These are phyloP conservation scores for Arctostaphylos glauca DNA, from an alignment of 148 eudicot genomes.

Conservation along the genomic window DNA sequence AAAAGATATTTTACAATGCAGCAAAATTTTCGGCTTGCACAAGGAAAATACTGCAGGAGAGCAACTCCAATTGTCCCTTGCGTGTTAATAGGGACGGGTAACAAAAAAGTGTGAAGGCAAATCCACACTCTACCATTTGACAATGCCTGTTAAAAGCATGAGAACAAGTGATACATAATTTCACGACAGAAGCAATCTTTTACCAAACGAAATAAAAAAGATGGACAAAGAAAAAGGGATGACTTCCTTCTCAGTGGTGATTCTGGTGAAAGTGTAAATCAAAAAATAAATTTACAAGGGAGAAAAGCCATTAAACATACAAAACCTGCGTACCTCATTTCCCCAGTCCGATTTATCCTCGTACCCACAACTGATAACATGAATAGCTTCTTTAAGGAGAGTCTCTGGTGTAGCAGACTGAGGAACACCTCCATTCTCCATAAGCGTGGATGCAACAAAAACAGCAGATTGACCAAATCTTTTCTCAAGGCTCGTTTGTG, in stretches of 20 bases:
- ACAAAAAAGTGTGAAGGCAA: neutral
- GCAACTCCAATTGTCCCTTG: neutral
- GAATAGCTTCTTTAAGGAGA: slow-evolving; percentile 85
- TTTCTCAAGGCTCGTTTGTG: slow-evolving; percentile 69
- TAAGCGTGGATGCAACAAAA: slow-evolving; percentile 73
- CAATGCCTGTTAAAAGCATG: neutral
- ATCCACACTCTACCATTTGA: neutral
- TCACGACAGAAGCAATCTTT: neutral
- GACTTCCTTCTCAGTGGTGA: neutral
- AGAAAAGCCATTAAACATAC: neutral
- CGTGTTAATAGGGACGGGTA: neutral
- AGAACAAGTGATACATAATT: neutral
- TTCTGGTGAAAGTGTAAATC: neutral
- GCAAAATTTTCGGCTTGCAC: neutral
- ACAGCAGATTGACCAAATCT: slow-evolving; percentile 75
- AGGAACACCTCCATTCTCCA: slow-evolving; percentile 92
- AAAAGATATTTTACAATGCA: neutral
- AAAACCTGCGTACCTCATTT: slow-evolving; percentile 47
- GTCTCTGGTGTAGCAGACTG: slow-evolving; percentile 61
- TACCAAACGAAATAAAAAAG: neutral
- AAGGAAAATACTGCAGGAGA: neutral
- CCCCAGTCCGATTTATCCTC: slow-evolving; percentile 89
- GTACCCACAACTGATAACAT: slow-evolving; percentile 86
- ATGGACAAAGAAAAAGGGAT: neutral
- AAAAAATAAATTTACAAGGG: neutral